A percentile compares a stretch with the other conserved stretches of the same genome.
phyloP scores from a whole-genome alignment of 2,329 filamentous ascomycete species.

The Colletotrichum abscissum region DNA sequence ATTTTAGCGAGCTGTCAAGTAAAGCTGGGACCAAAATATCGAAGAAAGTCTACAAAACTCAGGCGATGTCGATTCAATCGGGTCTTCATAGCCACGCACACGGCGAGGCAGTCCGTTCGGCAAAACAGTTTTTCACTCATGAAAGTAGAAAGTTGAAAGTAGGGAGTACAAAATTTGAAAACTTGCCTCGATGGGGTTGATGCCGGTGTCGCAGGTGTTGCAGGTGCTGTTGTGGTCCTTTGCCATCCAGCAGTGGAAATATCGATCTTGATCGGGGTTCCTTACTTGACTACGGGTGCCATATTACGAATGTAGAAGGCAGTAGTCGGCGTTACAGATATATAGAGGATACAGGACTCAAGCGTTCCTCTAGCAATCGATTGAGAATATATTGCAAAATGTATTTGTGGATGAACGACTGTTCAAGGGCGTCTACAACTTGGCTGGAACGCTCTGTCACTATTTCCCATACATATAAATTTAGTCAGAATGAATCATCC shows the following conservation, averaged over 20 bases:
- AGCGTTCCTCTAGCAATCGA: too few species aligned
- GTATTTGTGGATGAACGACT: too few species aligned
- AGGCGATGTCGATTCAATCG: constrained; percentile 20
- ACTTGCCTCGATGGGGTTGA: background rate
- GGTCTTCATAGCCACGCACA: constrained; percentile 1
- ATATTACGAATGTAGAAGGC: too few species aligned
- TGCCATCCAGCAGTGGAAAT: too few species aligned
- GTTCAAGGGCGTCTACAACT: background rate
- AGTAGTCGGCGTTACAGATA: too few species aligned
- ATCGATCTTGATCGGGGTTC: too few species aligned
- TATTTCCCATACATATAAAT: background rate
- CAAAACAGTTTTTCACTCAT: constrained; percentile 25
- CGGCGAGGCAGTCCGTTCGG: constrained; percentile 4
- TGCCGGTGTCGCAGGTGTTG: too few species aligned
- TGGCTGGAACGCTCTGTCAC: background rate
- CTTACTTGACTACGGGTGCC: too few species aligned
- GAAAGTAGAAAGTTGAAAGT: background rate
- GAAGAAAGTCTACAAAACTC: background rate
- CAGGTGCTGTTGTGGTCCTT: too few species aligned
- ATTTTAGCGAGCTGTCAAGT: background rate
- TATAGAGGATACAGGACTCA: too few species aligned
- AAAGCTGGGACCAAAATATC: background rate
- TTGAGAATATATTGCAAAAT: too few species aligned
- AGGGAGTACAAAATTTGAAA: too few species aligned
- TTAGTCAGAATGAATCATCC: background rate